A percentile compares a stretch with the other conserved stretches of the same genome.
phyloP scores from a whole-genome alignment of 306 rosid species.

The Canavalia ensiformis region DNA sequence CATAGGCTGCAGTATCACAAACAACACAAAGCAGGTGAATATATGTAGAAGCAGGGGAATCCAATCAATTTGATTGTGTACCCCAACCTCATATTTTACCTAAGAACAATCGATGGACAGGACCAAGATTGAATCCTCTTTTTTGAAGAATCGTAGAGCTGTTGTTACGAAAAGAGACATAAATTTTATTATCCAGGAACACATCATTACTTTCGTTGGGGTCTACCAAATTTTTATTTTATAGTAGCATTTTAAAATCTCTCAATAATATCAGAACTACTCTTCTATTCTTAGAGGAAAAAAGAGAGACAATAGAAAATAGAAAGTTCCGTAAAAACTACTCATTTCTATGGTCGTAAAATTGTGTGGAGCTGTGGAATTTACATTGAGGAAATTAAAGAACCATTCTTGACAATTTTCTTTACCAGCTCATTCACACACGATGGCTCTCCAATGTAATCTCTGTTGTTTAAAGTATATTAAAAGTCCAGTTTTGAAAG shows the following conservation, averaged over 20 bases:
- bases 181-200: constrained; percentile 12
- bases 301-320: not conserved
- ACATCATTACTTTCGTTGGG: constrained; percentile 20
- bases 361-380: not conserved
- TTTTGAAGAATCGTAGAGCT: not conserved
- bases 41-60: not conserved
- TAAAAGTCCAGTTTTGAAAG: too few species aligned
- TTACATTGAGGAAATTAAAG: not conserved
- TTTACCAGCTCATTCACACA: too few species aligned
- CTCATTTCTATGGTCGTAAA: not conserved
- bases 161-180: constrained; percentile 16
- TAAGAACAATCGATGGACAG: not conserved
- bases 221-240: constrained; percentile 1
- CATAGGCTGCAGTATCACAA: not conserved
- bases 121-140: constrained; percentile 5
- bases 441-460: too few species aligned
- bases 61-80: not conserved
- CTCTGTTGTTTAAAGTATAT: too few species aligned
- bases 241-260: not conserved
- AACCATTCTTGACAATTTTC: not conserved
- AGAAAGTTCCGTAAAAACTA: not conserved
- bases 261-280: not conserved
- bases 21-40: not conserved
- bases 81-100: not conserved
- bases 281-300: not conserved